Percentiles rank a stretch among this genome's conserved stretches.
Evolutionary conservation across 2,329 filamentous ascomycete species (phyloP).

Genomic region (Pseudogymnoascus sp.): DNA sequence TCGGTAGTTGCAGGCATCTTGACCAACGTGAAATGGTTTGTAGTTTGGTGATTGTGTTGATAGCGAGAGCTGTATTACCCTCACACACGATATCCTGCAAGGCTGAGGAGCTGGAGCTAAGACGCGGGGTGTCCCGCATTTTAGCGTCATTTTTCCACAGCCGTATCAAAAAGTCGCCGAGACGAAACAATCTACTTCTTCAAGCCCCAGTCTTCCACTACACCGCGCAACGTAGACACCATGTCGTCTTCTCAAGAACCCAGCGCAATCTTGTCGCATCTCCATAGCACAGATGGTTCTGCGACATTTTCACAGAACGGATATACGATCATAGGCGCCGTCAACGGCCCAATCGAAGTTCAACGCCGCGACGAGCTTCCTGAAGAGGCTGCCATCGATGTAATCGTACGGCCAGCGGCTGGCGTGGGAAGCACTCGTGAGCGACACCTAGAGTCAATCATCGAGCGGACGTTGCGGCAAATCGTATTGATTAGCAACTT

Average conservation of each 20-base stretch:
- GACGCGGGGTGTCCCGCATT: constrained; percentile 11
- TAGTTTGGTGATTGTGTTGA: constrained; percentile 13
- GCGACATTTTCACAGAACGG: constrained; percentile 66
- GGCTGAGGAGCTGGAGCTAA: constrained; percentile 7
- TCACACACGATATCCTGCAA: background rate
- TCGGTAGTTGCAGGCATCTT: constrained; percentile 22
- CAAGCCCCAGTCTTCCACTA: background rate
- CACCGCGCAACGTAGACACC: constrained; percentile 7
- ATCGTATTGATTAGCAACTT: constrained; percentile 68
- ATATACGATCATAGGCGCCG: constrained; percentile 73
- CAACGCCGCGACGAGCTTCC: constrained; percentile 81
- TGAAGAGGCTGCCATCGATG: constrained; percentile 83
- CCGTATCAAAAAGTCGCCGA: constrained; percentile 7
- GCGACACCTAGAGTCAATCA: constrained; percentile 69
- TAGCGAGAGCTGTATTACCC: background rate
- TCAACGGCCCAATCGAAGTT: constrained; percentile 90
- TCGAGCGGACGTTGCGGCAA: constrained; percentile 64
- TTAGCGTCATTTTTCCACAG: constrained; percentile 9
- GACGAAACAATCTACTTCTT: constrained; percentile 5
- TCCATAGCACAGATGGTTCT: constrained; percentile 70
- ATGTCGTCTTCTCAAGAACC: constrained; percentile 43
- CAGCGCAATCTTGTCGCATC: constrained; percentile 39
- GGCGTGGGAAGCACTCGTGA: constrained; percentile 74
- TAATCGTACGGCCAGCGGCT: constrained; percentile 76
- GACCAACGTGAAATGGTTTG: background rate